Base-by-base conservation (phyloP, 768 basidiomycete species). In the Collybiopsis confluens region DNA sequence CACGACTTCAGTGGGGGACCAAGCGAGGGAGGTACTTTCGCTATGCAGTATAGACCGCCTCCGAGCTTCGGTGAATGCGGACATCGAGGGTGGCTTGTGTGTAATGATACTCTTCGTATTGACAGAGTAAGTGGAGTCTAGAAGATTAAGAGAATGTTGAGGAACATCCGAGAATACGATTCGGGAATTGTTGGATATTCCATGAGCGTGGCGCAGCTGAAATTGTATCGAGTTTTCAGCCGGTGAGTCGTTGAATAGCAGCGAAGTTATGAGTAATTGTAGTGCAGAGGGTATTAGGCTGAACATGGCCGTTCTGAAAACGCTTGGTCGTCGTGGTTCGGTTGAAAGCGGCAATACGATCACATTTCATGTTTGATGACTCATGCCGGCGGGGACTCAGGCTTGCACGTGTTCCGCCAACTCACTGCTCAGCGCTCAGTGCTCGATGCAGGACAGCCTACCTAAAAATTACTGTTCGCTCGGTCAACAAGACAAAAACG, bases 161-260 rank as follows among this genome's bases (percentile, higher is more conserved):
- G 64, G 65, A 28, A 82, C 61, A 58, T 90, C 76, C 16, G 79
- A 70, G 63, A 90, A 86, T 50, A 88, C 67, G 40, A 82, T 73
- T 3, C 76, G 74, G 2, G 83, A 82, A 20, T 70, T 64, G 56
- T 81, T 75, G 41, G 77, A 73, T 8, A 81, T 60, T 23, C 78
- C 83, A 59, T 89, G 85, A 38, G 77, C 70, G 64, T 89, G 87
- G 33, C 87, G 82, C 21, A 89, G 74, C 28, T 76, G 77, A 66
- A 90, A 89, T 28, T 71, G 74, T 5, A 86, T 62, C 42, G 71
- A 54, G 68, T 62, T 69, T 59, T 69, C 64, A n/a, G 59, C 49
- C 13, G 30, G 30, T 2, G 56, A 52, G 20, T 61, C 57, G 33
- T 63, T 57, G 74, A 73, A 79, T 9, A 81, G 64, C 3, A 77